Conservation (phyloP, 2,329 filamentous ascomycete species). For the Talaromyces islandicus region DNA sequence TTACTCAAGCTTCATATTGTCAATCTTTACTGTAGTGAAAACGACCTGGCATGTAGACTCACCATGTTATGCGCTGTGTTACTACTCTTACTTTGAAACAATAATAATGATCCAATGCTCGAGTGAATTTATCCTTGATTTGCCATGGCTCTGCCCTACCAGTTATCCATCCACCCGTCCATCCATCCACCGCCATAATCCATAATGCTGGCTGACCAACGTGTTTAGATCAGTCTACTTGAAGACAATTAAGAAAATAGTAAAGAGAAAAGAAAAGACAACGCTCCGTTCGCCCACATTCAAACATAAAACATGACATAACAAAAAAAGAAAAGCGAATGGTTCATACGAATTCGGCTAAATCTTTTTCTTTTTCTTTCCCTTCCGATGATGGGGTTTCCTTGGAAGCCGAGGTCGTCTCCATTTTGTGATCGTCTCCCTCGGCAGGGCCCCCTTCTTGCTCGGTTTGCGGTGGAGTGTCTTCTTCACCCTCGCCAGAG, state of each 20-base stretch:
- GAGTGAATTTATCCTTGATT: no score
- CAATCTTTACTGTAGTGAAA: no score
- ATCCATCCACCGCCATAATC: background rate
- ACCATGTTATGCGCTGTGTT: no score
- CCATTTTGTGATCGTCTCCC: background rate
- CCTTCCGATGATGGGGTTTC: background rate
- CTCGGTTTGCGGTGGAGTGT: background rate
- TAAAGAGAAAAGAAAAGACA: background rate
- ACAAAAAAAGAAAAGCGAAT: background rate
- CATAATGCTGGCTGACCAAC: background rate
- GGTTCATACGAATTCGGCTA: no score
- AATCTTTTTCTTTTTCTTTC: background rate
- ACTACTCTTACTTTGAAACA: no score
- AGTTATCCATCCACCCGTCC: background rate
- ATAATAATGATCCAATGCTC: no score
- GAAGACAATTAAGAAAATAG: no score
- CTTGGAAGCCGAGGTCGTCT: background rate
- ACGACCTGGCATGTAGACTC: background rate
- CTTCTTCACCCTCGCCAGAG: conserved; percentile 26
- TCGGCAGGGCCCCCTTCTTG: no score
- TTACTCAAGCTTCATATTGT: no score
- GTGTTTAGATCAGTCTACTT: no score
- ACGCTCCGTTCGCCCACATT: background rate
- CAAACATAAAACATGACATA: background rate
- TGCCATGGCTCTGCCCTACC: no score